Percentiles rank a stretch among this genome's conserved stretches.
Conservation (phyloP, 768 basidiomycete species). For the Russula sp. region DNA sequence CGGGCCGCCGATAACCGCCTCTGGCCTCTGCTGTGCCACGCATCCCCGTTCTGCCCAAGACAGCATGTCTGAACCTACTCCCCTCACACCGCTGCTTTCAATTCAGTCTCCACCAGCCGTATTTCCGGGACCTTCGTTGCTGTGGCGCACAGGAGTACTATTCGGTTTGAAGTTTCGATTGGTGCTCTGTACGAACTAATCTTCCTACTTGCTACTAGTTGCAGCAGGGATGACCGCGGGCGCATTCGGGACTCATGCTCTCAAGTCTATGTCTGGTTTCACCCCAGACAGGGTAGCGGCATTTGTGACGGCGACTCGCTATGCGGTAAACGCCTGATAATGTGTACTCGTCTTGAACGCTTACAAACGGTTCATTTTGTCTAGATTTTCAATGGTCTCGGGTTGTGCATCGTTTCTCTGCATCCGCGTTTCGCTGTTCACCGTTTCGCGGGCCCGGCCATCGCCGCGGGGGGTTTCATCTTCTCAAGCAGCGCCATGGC, state of each 20-base stretch:
- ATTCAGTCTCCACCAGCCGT: background rate
- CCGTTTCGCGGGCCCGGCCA: conserved; percentile 62
- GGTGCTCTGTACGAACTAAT: background rate
- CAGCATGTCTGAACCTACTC: conserved; percentile 26
- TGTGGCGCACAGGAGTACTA: conserved; percentile 22
- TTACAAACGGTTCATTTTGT: background rate
- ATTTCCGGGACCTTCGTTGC: conserved; percentile 19
- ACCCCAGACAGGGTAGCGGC: conserved; percentile 48
- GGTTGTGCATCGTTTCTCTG: conserved; percentile 52
- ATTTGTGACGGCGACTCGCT: conserved; percentile 59
- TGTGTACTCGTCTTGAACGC: background rate
- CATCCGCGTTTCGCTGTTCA: conserved; percentile 56
- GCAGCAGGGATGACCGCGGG: conserved; percentile 51
- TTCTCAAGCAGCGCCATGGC: conserved; percentile 62
- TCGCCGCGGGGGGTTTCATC: conserved; percentile 47
- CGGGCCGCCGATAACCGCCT: background rate
- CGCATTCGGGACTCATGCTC: conserved; percentile 64
- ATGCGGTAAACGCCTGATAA: conserved; percentile 41
- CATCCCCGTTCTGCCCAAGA: background rate
- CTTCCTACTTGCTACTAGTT: conserved; percentile 27
- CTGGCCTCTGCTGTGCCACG: too few species aligned
- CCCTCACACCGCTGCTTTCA: conserved; percentile 28
- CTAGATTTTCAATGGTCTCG: conserved; percentile 66
- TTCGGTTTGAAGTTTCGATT: conserved; percentile 5
- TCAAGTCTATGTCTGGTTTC: conserved; percentile 43